These are phyloP conservation scores for Cladosporium colombiae DNA, from an alignment of 2,329 filamentous ascomycete genomes.

Conservation along the genomic window DNA sequence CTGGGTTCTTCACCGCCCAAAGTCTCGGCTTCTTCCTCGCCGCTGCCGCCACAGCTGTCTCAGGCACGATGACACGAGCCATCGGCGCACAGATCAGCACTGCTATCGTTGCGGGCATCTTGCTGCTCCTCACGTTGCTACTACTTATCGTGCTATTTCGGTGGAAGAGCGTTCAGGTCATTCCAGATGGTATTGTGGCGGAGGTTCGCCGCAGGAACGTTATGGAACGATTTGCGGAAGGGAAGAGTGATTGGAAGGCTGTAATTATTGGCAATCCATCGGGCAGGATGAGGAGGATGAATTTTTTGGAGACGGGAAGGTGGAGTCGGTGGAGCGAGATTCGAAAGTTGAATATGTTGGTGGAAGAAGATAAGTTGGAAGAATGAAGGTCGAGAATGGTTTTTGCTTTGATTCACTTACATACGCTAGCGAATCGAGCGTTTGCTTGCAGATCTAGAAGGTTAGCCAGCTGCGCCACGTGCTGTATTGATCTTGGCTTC, in stretches of 20 bases:
- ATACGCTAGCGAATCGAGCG: neutral
- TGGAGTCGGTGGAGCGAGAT: slow-evolving; percentile 75
- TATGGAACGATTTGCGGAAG: neutral
- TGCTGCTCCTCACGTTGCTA: slow-evolving; percentile 65
- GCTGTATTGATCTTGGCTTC: neutral
- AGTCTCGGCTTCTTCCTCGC: slow-evolving; percentile 69
- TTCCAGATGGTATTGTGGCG: slow-evolving; percentile 58
- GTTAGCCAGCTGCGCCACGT: neutral
- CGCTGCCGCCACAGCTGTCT: slow-evolving; percentile 66
- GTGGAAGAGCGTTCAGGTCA: slow-evolving; percentile 67
- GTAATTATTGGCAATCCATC: slow-evolving; percentile 71
- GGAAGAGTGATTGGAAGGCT: slow-evolving; percentile 64
- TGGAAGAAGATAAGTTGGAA: neutral
- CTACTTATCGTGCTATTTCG: slow-evolving; percentile 64
- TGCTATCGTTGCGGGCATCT: slow-evolving; percentile 66
- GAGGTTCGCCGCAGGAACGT: slow-evolving; percentile 20
- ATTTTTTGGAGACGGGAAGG: slow-evolving; percentile 67
- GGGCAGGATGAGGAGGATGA: slow-evolving; percentile 68
- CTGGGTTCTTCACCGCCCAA: slow-evolving; percentile 71
- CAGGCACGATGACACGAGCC: slow-evolving; percentile 65
- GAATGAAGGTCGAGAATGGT: neutral
- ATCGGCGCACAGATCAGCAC: slow-evolving; percentile 69
- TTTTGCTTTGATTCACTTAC: neutral
- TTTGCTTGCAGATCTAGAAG: neutral
- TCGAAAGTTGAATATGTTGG: slow-evolving; percentile 48